A percentile compares a stretch with the other conserved stretches of the same genome.
Evolutionary conservation across 306 rosid genomes (phyloP).

Genomic region (Gynostemma pentaphyllum): DNA sequence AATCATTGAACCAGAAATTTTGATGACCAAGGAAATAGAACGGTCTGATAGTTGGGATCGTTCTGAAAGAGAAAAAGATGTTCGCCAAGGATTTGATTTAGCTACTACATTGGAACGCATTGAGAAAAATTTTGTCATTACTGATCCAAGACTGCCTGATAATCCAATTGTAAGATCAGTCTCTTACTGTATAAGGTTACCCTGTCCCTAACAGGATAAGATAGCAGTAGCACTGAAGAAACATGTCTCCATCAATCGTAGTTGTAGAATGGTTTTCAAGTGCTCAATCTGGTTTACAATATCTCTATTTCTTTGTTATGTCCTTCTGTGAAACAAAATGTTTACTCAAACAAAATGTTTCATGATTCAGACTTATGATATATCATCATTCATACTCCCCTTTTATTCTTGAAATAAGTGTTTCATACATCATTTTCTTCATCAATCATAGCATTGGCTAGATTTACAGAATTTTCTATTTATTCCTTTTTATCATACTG

Average conservation of each 20-base stretch:
- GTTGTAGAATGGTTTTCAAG: neutral
- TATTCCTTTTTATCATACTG: too few relatives aligned
- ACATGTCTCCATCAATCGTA: neutral
- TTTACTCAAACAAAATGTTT: neutral
- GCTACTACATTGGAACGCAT: slow-evolving; percentile 96
- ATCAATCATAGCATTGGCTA: neutral
- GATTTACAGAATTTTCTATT: neutral
- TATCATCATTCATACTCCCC: neutral
- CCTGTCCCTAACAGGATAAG: neutral
- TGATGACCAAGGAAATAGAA: slow-evolving; percentile 58
- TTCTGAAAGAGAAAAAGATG: slow-evolving; percentile 57
- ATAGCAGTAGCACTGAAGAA: neutral
- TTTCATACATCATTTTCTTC: neutral
- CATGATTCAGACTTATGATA: neutral
- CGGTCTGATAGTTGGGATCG: slow-evolving; percentile 42
- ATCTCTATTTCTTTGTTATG: neutral
- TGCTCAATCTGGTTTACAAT: neutral
- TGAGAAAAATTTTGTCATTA: slow-evolving; percentile 92
- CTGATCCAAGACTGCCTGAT: slow-evolving; percentile 98
- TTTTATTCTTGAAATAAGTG: too few relatives aligned
- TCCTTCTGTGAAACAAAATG: neutral
- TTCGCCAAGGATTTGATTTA: slow-evolving; percentile 87
- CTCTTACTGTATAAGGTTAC: neutral
- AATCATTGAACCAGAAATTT: slow-evolving; percentile 51
- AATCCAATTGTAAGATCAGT: slow-evolving; percentile 69